Evolutionary conservation across 2,329 filamentous ascomycete genomes (phyloP).

Genomic region (Plenodomus tracheiphilus): DNA sequence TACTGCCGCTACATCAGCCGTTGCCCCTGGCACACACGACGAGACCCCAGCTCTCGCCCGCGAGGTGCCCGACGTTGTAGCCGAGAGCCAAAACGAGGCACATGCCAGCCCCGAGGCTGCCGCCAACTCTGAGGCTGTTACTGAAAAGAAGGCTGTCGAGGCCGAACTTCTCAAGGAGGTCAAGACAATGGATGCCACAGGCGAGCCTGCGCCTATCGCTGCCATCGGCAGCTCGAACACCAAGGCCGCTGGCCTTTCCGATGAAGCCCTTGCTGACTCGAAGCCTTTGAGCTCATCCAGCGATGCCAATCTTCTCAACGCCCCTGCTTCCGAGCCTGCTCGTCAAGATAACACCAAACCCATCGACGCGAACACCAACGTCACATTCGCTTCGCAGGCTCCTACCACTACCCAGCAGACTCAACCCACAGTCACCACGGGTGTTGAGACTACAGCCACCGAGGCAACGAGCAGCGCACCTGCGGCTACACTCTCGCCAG

Average conservation of each 20-base stretch:
- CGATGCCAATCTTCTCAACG: slow-evolving; percentile 42
- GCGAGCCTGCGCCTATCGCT: slow-evolving; percentile 46
- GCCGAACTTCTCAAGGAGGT: slow-evolving; percentile 71
- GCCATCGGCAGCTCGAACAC: slow-evolving; percentile 32
- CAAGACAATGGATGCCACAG: slow-evolving; percentile 44
- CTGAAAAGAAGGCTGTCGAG: slow-evolving; percentile 72
- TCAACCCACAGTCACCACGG: slow-evolving; percentile 47
- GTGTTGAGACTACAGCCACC: slow-evolving; percentile 40
- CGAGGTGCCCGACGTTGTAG: slow-evolving; percentile 62
- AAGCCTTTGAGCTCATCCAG: slow-evolving; percentile 37
- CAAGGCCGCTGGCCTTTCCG: slow-evolving; percentile 37
- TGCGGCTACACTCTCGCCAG: slow-evolving; percentile 20
- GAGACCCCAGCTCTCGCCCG: slow-evolving; percentile 34
- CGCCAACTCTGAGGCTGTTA: slow-evolving; percentile 64
- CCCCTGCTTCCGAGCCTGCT: slow-evolving; percentile 38
- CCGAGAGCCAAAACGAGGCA: slow-evolving; percentile 71
- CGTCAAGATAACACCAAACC: slow-evolving; percentile 29
- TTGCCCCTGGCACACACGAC: slow-evolving; percentile 12
- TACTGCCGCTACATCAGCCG: slow-evolving; percentile 15
- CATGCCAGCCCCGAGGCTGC: slow-evolving; percentile 67
- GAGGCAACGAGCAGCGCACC: slow-evolving; percentile 22
- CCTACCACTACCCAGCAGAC: slow-evolving; percentile 44
- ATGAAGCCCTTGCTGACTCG: slow-evolving; percentile 32
- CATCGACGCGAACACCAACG: slow-evolving; percentile 40
- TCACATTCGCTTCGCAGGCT: slow-evolving; percentile 48